A percentile compares a stretch with the other conserved stretches of the same genome.
These are phyloP conservation scores for Cercospora sojina DNA, from an alignment of 2,329 filamentous ascomycete genomes.

Conservation along the genomic window DNA sequence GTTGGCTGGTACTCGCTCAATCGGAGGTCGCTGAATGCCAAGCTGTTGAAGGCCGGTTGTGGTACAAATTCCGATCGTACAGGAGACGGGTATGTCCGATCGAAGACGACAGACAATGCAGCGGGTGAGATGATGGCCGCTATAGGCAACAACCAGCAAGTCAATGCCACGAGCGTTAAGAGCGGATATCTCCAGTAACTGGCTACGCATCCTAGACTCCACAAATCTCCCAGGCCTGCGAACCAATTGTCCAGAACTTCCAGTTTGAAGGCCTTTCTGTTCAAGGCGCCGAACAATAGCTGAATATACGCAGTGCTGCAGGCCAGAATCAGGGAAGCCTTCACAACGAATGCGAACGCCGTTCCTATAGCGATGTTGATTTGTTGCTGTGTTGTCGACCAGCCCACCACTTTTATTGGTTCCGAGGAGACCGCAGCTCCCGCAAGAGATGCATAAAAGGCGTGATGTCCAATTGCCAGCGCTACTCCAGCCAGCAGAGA, in stretches of 20 bases:
- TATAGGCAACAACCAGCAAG: conserved; percentile 17
- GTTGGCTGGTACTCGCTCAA: neutral
- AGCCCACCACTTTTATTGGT: conserved; percentile 12
- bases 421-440: neutral
- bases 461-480: conserved; percentile 12
- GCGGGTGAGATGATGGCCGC: conserved; percentile 17
- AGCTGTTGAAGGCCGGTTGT: conserved; percentile 16
- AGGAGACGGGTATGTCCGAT: conserved; percentile 10
- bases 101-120: conserved; percentile 10
- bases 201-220: neutral
- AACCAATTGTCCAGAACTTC: conserved; percentile 18
- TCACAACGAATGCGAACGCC: conserved; percentile 22
- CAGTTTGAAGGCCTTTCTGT: conserved; percentile 1
- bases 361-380: conserved; percentile 20
- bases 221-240: conserved; percentile 11
- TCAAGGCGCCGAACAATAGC: conserved; percentile 13
- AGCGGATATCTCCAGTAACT: conserved; percentile 17
- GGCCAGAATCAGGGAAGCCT: conserved; percentile 18
- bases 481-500: conserved; percentile 6
- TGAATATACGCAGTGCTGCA: conserved; percentile 22
- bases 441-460: conserved; percentile 14
- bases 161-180: conserved; percentile 10
- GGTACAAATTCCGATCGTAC: conserved; percentile 7
- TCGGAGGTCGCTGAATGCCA: conserved; percentile 3
- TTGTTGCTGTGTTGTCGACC: conserved; percentile 18